Conservation (phyloP, 176 grass and related monocot species). For the Bothriochloa decipiens region DNA sequence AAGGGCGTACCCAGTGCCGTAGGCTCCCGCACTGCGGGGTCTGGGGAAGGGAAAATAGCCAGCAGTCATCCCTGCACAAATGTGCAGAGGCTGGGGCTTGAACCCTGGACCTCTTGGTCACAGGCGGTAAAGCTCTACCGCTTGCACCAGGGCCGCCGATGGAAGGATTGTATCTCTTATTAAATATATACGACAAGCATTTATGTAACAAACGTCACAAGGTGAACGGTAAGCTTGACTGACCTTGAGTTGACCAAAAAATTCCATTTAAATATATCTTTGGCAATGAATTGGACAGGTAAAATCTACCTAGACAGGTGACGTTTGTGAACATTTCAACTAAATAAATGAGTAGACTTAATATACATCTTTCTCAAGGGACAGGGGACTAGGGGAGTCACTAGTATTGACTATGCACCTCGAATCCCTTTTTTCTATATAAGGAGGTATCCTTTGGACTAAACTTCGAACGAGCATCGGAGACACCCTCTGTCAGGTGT, state of each 20-base stretch:
- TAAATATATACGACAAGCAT: neutral
- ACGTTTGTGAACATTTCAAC: neutral
- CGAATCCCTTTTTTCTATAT: neutral
- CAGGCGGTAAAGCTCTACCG: no score
- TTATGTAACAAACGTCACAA: neutral
- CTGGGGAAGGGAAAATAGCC: no score
- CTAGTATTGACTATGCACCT: neutral
- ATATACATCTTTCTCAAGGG: neutral
- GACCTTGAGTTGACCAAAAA: neutral
- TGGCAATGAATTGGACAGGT: neutral
- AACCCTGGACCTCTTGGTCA: no score
- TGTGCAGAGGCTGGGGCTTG: no score
- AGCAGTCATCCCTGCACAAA: no score
- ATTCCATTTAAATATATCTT: neutral
- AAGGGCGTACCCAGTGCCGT: no score
- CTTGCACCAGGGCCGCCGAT: no score
- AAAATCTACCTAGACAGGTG: neutral
- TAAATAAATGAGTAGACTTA: neutral
- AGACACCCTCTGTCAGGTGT: neutral
- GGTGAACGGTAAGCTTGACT: neutral
- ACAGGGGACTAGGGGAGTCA: neutral
- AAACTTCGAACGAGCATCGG: neutral
- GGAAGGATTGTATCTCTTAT: neutral
- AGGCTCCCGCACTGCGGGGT: no score
- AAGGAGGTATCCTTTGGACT: neutral